Base-by-base conservation (phyloP, 805 yeast genomes). In the Candida cerambycidarum region DNA sequence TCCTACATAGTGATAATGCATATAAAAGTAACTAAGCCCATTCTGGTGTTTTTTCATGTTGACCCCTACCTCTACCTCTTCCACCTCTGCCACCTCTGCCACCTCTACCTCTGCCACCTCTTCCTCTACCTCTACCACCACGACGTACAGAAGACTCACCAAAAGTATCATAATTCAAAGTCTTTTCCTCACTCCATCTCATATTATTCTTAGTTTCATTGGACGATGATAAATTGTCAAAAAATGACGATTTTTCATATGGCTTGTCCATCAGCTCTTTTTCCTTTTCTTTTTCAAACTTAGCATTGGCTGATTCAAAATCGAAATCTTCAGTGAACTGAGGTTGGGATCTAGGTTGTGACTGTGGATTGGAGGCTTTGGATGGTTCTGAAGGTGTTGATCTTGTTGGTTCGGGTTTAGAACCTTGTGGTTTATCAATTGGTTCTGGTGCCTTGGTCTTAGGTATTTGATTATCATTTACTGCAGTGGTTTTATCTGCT, bases 181-280 rank as follows among this genome's bases (percentile, higher is more conserved):
- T 66, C 47, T 83, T 82, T 56, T 88, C 95, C 52, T 83, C 85
- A 36, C 75, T 68, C 82, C 95, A 83, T 56, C 81, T 76, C 78
- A 80, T 69, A 27, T 57, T 36, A 18, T 64, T 57, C 38, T 74
- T 74, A 41, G 75, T 77, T 35, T 59, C 68, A 29, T 82, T 72
- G 3, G 89, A 82, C 9, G 89, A 78, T 9, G 95, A 85, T 44
- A 92, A 79, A 47, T 78, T 79, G 64, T 93, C 98, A 57, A 92
- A 92, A 63, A 93, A 92, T 1, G 97, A 89, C 11, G 89, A 79
- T 62, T 83, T 89, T 67, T 89, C 78, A 69, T 93, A 93, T 19
- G 61, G 65, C 17, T 57, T 53, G 9, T 34, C 38, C 13, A 55
- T 70, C 27, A 63, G 71, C 45, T 61, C 63, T 18, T 54, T 56